phyloP scores from a whole-genome alignment of 345 rosid species.

The Excoecaria agallocha region DNA sequence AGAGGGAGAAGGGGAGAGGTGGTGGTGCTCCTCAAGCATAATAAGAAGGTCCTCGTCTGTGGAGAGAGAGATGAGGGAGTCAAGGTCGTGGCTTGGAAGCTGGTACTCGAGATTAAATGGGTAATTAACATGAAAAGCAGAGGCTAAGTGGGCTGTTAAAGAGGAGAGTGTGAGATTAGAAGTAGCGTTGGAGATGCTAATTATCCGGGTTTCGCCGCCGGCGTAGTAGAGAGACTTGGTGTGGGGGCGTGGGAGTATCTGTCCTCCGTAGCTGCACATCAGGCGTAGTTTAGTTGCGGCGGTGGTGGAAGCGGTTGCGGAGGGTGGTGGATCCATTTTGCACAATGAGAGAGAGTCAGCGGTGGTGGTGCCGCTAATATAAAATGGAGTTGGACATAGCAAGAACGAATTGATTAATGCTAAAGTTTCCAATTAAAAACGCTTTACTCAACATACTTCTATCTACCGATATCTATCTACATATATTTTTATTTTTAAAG shows the following conservation, averaged over 20 bases:
- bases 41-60: constrained; percentile 44
- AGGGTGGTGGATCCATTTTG: constrained; percentile 7
- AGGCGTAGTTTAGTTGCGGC: constrained; percentile 47
- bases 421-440: no score
- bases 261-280: constrained; percentile 88
- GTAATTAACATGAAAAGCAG: constrained; percentile 28
- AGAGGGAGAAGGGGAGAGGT: constrained; percentile 20
- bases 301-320: constrained; percentile 1
- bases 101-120: constrained; percentile 47
- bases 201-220: constrained; percentile 57
- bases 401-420: not conserved
- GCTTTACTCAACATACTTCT: no score
- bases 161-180: constrained; percentile 28
- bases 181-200: constrained; percentile 32
- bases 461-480: no score
- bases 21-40: constrained; percentile 43
- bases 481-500: no score
- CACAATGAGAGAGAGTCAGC: not conserved
- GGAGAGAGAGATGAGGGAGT: constrained; percentile 46
- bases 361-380: not conserved
- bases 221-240: constrained; percentile 46
- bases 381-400: not conserved
- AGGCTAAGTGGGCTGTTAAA: constrained; percentile 35
- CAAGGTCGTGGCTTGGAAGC: constrained; percentile 48
- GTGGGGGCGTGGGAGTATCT: constrained; percentile 45